phyloP scores from a whole-genome alignment of 192 early-diverging fungal species.

The Piromyces finnis region DNA sequence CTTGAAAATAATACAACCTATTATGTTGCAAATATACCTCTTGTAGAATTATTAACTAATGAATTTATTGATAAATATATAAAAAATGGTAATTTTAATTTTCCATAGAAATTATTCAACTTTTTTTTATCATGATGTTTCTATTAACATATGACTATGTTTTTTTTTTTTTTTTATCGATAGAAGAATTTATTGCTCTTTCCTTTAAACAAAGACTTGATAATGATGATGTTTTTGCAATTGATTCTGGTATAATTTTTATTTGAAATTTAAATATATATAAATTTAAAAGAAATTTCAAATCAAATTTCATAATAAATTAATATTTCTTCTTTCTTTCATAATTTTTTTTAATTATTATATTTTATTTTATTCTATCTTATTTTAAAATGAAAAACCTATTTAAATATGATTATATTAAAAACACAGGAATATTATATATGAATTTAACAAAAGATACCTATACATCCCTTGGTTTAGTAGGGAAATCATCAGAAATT shows the following conservation, averaged over 20 bases:
- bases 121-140: no score
- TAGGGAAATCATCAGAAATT: neutral
- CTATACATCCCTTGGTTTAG: neutral
- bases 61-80: neutral
- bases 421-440: neutral
- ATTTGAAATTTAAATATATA: no score
- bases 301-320: no score
- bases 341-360: no score
- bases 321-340: no score
- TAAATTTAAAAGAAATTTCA: no score
- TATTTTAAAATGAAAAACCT: no score
- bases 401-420: no score
- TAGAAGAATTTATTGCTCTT: neutral
- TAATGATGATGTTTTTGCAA: neutral
- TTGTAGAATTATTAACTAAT: neutral
- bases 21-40: neutral
- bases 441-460: neutral
- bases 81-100: neutral
- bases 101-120: no score
- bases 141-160: no score
- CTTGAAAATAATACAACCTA: neutral
- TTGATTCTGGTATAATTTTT: neutral
- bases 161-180: no score
- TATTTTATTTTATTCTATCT: no score
- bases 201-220: neutral